Percentiles rank a stretch among this genome's conserved stretches.
Evolutionary conservation across 768 basidiomycete genomes (phyloP).

Genomic region (Serendipita sp.): DNA sequence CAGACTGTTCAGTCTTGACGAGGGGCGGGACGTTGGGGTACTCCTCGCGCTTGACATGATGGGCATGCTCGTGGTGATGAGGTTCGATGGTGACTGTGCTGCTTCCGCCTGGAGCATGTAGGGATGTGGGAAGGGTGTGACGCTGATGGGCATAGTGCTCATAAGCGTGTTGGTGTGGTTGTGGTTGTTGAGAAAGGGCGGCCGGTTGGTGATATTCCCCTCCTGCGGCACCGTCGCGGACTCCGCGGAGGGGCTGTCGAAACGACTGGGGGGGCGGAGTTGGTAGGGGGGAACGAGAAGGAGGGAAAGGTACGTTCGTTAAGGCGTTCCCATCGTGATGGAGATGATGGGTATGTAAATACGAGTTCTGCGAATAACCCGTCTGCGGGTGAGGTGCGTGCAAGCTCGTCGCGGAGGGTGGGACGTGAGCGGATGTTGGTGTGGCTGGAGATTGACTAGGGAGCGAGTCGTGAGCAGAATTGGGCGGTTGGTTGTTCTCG

Average conservation of each 20-base stretch:
- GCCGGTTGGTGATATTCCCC: constrained; percentile 3
- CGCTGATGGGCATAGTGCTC: neutral
- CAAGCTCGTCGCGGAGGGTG: constrained; percentile 2
- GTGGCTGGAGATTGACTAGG: constrained; percentile 6
- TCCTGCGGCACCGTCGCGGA: constrained; percentile 6
- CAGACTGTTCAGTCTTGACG: constrained; percentile 3
- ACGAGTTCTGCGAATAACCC: neutral
- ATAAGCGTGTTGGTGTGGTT: neutral
- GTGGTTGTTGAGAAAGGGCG: neutral
- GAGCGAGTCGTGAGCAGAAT: constrained; percentile 36
- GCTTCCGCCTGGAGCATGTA: neutral
- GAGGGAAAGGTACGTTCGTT: neutral
- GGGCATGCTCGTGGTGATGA: neutral
- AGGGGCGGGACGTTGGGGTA: neutral
- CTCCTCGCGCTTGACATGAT: constrained; percentile 4
- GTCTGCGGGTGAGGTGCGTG: neutral
- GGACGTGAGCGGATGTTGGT: neutral
- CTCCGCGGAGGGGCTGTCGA: constrained; percentile 6
- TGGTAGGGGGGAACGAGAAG: constrained; percentile 57
- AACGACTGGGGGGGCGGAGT: constrained; percentile 40
- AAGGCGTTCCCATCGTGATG: constrained; percentile 21
- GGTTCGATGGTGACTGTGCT: neutral
- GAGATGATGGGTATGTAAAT: constrained; percentile 15
- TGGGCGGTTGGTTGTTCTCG: constrained; percentile 15
- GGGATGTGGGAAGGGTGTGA: neutral